Conservation (phyloP, 345 rosid genomes). For the Brassica nigra region DNA sequence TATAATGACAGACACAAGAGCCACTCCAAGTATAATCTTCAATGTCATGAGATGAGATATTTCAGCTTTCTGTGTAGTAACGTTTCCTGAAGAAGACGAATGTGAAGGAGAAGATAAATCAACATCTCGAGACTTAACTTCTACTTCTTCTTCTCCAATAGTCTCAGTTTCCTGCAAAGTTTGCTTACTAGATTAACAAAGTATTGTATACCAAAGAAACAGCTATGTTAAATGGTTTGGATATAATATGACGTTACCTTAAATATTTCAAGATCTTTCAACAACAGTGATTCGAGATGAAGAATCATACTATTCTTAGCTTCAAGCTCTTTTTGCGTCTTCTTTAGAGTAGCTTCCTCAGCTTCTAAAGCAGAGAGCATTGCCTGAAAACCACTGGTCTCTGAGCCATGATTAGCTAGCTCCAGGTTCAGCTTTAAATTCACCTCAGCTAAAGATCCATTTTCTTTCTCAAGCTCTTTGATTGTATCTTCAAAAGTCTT, state of each 20-base stretch:
- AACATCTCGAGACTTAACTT: constrained; percentile 72
- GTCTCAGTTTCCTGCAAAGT: constrained; percentile 43
- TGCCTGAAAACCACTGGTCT: constrained; percentile 51
- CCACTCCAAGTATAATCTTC: constrained; percentile 64
- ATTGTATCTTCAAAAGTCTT: constrained; percentile 55
- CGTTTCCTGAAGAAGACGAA: constrained; percentile 44
- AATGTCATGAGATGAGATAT: constrained; percentile 46
- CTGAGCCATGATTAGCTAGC: constrained; percentile 60
- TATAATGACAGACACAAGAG: constrained; percentile 65
- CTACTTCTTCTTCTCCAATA: constrained; percentile 42
- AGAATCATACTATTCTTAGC: constrained; percentile 49
- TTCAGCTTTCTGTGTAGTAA: constrained; percentile 32
- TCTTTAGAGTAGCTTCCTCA: constrained; percentile 46
- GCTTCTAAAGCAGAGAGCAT: constrained; percentile 49
- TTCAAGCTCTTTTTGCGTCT: constrained; percentile 58
- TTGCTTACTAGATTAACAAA: constrained; percentile 10
- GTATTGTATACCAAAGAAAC: background rate
- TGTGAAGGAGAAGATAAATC: constrained; percentile 46
- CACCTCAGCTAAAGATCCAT: constrained; percentile 67
- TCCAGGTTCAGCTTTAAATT: constrained; percentile 72
- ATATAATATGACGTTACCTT: constrained; percentile 49
- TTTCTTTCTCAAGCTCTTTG: constrained; percentile 72
- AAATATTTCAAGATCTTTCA: constrained; percentile 61
- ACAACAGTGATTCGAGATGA: constrained; percentile 47
- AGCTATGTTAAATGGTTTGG: background rate